Evolutionary conservation across 148 eudicot genomes (phyloP).

Genomic region (Pouteria glomerata): DNA sequence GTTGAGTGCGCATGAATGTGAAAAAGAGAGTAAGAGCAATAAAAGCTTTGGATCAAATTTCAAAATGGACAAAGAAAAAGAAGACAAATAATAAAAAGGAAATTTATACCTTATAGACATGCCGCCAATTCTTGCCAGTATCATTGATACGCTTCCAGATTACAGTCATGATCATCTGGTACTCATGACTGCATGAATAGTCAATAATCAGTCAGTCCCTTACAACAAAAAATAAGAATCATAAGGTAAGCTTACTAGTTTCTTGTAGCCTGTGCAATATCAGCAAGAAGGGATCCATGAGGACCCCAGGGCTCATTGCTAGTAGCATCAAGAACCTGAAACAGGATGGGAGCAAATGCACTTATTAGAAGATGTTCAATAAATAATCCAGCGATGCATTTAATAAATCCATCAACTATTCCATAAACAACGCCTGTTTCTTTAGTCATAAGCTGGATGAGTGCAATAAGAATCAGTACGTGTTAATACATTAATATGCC

Average conservation of each 20-base stretch:
- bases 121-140: conserved; percentile 97
- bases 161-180: conserved; percentile 87
- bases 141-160: conserved; percentile 92
- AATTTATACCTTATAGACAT: conserved; percentile 81
- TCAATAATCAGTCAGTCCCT: conserved; percentile 9
- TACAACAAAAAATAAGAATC: not conserved
- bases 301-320: conserved; percentile 99
- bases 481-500: too few relatives aligned
- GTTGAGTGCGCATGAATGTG: not conserved
- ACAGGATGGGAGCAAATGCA: not conserved
- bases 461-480: not conserved
- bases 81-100: not conserved
- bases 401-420: not conserved
- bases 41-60: not conserved
- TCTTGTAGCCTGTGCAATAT: conserved; percentile 81
- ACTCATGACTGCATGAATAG: conserved; percentile 63
- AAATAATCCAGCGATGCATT: not conserved
- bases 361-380: not conserved
- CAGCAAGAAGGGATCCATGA: conserved; percentile 92
- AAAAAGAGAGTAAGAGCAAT: not conserved
- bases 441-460: not conserved
- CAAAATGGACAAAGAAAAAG: not conserved
- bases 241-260: conserved; percentile 58
- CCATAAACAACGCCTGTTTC: not conserved
- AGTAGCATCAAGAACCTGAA: conserved; percentile 95